These are phyloP conservation scores for Saturnispora zaruensis DNA, from an alignment of 805 yeast species.

Conservation along the genomic window DNA sequence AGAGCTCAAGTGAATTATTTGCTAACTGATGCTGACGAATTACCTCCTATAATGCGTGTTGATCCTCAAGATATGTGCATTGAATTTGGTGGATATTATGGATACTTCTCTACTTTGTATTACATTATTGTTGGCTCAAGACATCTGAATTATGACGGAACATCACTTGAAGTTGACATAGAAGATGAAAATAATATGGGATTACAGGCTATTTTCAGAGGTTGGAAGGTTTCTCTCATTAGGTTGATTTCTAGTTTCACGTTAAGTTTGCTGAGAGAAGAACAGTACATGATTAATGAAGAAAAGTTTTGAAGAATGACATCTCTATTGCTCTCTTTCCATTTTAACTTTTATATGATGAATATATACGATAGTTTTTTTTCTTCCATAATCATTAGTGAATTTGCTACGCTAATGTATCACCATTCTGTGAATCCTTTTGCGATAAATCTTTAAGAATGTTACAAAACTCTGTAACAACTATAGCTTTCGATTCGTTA, in stretches of 20 bases:
- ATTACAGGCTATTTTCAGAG: conserved; percentile 58
- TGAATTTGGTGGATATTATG: conserved; percentile 46
- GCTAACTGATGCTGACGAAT: conserved; percentile 26
- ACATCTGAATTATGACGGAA: conserved; percentile 22
- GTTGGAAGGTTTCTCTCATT: conserved; percentile 83
- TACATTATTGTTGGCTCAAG: conserved; percentile 34
- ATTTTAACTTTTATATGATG: background rate
- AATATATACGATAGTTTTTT: background rate
- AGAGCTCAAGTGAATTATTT: conserved; percentile 74
- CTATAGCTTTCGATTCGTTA: conserved; percentile 5
- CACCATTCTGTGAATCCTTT: background rate
- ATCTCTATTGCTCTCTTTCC: background rate
- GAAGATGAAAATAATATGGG: conserved; percentile 36
- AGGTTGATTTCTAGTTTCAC: conserved; percentile 84
- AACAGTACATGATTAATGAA: conserved; percentile 33
- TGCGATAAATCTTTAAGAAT: conserved; percentile 9
- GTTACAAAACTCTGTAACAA: conserved; percentile 12
- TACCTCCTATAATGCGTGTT: conserved; percentile 38
- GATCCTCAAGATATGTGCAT: conserved; percentile 47
- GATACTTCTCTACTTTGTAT: conserved; percentile 47
- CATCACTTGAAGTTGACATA: conserved; percentile 23
- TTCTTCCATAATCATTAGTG: background rate
- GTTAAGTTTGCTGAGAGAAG: conserved; percentile 48
- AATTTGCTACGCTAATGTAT: background rate
- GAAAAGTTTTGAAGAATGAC: conserved; percentile 28